A percentile compares a stretch with the other conserved stretches of the same genome.
These are phyloP conservation scores for Trypanosoma boissoni DNA, from an alignment of 208 protist species.

Conservation along the genomic window DNA sequence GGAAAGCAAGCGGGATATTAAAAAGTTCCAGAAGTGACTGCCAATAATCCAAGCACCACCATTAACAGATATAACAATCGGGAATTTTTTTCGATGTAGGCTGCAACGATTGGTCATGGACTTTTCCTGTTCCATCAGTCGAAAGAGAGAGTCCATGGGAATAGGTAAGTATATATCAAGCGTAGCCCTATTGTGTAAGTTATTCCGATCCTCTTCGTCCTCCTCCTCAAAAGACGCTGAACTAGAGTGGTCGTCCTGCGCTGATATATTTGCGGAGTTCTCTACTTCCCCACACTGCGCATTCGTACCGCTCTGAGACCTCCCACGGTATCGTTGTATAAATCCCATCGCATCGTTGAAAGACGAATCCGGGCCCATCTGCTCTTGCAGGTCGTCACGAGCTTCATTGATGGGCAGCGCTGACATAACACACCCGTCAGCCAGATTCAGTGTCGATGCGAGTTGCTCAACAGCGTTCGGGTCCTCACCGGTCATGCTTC, in stretches of 20 bases:
- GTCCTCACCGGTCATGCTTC: neutral
- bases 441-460: conserved; percentile 47
- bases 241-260: conserved; percentile 13
- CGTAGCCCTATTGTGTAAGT: conserved; percentile 76
- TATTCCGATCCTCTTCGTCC: conserved; percentile 73
- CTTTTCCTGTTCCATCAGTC: conserved; percentile 60
- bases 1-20: conserved; percentile 75
- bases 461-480: conserved; percentile 24
- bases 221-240: conserved; percentile 31
- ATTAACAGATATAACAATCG: conserved; percentile 67
- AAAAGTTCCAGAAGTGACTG: conserved; percentile 69
- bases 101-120: conserved; percentile 48
- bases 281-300: neutral
- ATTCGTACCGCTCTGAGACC: neutral
- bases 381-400: neutral
- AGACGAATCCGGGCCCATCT: neutral
- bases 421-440: conserved; percentile 51
- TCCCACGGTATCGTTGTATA: neutral
- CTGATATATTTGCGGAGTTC: neutral
- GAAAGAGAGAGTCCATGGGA: conserved; percentile 64
- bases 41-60: conserved; percentile 89
- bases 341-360: neutral
- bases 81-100: conserved; percentile 58
- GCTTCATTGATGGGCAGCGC: conserved; percentile 34
- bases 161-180: conserved; percentile 84